Evolutionary conservation across 2,329 filamentous ascomycete species (phyloP), one percentile per base, ranked within the genome.

Genomic region (Cladosporium sp.): DNA sequence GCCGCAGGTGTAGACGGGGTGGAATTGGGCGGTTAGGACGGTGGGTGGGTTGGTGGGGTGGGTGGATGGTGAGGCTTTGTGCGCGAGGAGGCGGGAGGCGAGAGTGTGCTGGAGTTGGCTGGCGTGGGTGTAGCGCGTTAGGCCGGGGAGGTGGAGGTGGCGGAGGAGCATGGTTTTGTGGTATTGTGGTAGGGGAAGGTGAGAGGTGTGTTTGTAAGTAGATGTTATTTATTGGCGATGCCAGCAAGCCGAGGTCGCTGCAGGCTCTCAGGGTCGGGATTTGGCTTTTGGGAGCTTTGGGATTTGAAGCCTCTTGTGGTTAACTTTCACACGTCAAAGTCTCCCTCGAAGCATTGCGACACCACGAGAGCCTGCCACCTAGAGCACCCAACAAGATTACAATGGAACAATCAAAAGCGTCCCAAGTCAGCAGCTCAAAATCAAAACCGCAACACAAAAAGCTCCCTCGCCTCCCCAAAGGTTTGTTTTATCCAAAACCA

Each of bases 1-100:
- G 49, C 93, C 93, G 57, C 91, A 86, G 12, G 92, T 96, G 71
- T 93, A 96, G 41, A 90, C 89, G 1, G 91, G 89, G 29, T 78
- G 73, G 42, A 90, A 87, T 48, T 88, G 84, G 69, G 95, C 93
- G 56, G 89, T 90, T 56, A 97, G 76, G 57, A 97, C 76, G 27
- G 81, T 83, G 1, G 86, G 86, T 7, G 78, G 68, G 4, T 71
- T 56, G 1, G 67, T 58, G n/a, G 59, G 50, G 52, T 54, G 43
- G 41, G 62, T 59, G 19, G 60, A 57, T 45, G 68, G 61, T 15
- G 71, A 65, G 41, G 74, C 74, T 67, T 88, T 88, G 67, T 82
- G 74, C 22, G 78, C 69, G 41, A 89, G 80, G 53, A 85, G 77
- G 30, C 72, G 72, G 17, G 70, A 63, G 49, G 82, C 80, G 51